Evolutionary conservation across 352 stramenopile species (phyloP).

Genomic region (Aphanomyces stellatus): DNA sequence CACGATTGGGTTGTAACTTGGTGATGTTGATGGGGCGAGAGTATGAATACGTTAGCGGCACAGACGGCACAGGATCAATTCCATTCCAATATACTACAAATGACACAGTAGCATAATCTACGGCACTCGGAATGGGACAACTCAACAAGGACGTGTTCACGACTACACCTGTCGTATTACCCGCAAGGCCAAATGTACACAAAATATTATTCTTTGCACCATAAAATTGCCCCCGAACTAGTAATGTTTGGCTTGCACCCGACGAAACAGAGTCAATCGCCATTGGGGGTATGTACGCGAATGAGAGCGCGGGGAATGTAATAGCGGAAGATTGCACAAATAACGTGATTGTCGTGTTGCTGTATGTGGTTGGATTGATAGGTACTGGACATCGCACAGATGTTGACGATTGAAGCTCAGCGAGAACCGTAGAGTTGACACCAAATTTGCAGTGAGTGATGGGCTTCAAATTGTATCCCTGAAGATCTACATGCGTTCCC

Average conservation of each 20-base stretch:
- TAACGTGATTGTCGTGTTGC: not conserved
- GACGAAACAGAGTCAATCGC: not conserved
- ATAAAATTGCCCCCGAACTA: not conserved
- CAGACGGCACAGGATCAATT: not conserved
- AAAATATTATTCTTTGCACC: not conserved
- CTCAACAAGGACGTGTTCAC: not conserved
- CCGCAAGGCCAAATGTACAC: not conserved
- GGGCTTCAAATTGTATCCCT: not conserved
- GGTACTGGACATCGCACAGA: not conserved
- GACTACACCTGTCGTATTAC: not conserved
- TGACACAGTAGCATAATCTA: not conserved
- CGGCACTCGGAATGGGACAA: not conserved
- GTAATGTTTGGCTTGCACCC: not conserved
- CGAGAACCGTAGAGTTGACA: not conserved
- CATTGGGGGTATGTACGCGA: conserved; percentile 5
- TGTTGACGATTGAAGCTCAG: not conserved
- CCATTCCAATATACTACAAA: not conserved
- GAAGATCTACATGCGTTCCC: not conserved
- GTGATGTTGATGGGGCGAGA: not conserved
- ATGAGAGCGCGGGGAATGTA: not conserved
- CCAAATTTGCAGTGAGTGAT: conserved; percentile 11
- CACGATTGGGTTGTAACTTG: not conserved
- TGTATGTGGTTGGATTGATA: not conserved
- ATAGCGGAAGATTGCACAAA: not conserved
- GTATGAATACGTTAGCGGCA: not conserved